phyloP scores from a whole-genome alignment of 148 eudicot species.

The Nepenthes mirabilis region DNA sequence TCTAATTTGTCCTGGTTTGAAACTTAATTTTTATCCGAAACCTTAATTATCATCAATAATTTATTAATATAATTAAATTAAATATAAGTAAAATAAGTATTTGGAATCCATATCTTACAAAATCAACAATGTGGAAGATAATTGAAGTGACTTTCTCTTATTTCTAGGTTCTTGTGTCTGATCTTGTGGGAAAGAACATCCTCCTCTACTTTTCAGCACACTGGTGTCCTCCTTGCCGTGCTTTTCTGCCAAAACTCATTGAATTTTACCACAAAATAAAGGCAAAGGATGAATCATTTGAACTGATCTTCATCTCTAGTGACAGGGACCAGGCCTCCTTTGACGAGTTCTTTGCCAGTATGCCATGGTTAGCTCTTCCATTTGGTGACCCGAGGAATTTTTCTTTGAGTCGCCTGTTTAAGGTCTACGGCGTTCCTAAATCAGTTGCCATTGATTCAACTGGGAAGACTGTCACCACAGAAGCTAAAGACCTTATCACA shows the following conservation, averaged over 20 bases:
- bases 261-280: slow-evolving; percentile 47
- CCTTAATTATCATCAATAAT: too few species aligned
- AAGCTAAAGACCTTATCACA: slow-evolving; percentile 38
- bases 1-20: too few species aligned
- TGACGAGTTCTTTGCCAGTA: slow-evolving; percentile 37
- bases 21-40: too few species aligned
- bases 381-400: slow-evolving; percentile 36
- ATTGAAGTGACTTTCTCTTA: background rate
- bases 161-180: slow-evolving; percentile 39
- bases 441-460: slow-evolving; percentile 43
- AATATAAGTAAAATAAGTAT: too few species aligned
- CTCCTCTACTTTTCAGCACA: slow-evolving; percentile 65
- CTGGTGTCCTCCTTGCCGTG: slow-evolving; percentile 83
- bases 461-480: slow-evolving; percentile 43
- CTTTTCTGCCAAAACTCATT: slow-evolving; percentile 45
- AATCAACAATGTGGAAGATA: background rate
- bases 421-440: slow-evolving; percentile 44
- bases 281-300: slow-evolving; percentile 29
- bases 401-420: slow-evolving; percentile 30
- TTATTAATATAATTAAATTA: too few species aligned
- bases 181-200: slow-evolving; percentile 54
- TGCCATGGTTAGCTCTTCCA: slow-evolving; percentile 80
- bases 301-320: slow-evolving; percentile 56
- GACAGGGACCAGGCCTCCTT: slow-evolving; percentile 48
- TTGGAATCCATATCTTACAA: too few species aligned